Conservation (phyloP, 768 basidiomycete species). For the Pleurotus pulmonarius region DNA sequence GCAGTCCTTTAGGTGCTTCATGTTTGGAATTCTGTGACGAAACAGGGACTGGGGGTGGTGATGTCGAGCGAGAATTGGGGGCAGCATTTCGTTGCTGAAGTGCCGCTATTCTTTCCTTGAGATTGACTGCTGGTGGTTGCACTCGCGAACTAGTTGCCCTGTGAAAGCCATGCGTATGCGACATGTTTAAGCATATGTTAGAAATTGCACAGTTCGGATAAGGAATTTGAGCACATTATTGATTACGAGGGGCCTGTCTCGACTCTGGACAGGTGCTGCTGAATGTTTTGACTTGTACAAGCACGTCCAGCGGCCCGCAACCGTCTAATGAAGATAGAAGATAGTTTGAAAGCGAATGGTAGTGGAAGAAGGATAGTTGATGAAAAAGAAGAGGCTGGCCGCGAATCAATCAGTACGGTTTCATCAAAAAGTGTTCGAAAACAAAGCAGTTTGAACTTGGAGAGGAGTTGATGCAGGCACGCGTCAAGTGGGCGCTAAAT, state of each 20-base stretch:
- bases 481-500: background rate
- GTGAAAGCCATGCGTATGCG: too few relatives aligned
- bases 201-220: too few relatives aligned
- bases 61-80: conserved; percentile 15
- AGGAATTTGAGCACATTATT: too few relatives aligned
- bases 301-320: conserved; percentile 5
- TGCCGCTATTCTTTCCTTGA: conserved; percentile 83
- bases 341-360: conserved; percentile 1
- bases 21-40: background rate
- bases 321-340: background rate
- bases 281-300: background rate
- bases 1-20: conserved; percentile 22
- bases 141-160: conserved; percentile 23
- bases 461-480: background rate
- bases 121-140: conserved; percentile 43
- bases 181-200: too few relatives aligned
- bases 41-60: conserved; percentile 11
- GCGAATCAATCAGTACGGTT: conserved; percentile 6
- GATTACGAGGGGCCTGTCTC: too few relatives aligned
- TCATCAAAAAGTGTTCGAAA: conserved; percentile 1
- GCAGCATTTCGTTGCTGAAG: conserved; percentile 57
- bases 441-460: background rate
- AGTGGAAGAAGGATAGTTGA: background rate
- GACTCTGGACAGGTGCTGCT: too few relatives aligned
- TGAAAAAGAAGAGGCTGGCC: background rate